Base-by-base conservation (phyloP, 371 early-diverging fungal genomes). In the Mucor circinelloides region DNA sequence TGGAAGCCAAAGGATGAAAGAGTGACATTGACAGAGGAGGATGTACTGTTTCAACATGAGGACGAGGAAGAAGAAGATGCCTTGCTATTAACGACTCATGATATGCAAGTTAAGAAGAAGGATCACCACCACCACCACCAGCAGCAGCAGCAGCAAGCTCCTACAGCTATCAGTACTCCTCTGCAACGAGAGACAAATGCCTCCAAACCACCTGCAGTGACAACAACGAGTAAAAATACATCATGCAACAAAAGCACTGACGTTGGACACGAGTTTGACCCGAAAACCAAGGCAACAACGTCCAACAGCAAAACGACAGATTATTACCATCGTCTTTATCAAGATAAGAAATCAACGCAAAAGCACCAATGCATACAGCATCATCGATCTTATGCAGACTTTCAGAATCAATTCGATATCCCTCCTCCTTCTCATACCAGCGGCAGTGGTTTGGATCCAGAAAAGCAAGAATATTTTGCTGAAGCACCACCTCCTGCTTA, bases 331-430 rank as follows among this genome's bases (percentile, higher is more conserved):
- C 69, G 68, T 25, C 28, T 71, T 2, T 68, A 67, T n/a, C 42
- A 61, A 5, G 23, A 58, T 23, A 54, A 28, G 15, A 54, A 28
- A 15, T 64, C 42, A 3, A 25, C n/a, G 15, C 61, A 70, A 30
- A 62, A 62, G 23, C 28, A 55, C 2, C 9, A 6, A 46, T 46
- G 57, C 17, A 46, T 67, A 10, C 40, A 38, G 10, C 27, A 30
- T 10, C 62, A 70, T 28, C 62, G 63, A 12, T 59, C 71, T 21
- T 71, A 71, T 71, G 63, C 46, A 19, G 71, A 71, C 15, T 71
- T 71, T 36, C 71, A 71, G 27, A 61, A 58, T 25, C 68, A 67
- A 32, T 52, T 63, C 27, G 32, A 54, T 19, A 7, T 32, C 9
- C 52, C 34, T 44, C 52, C 34, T 44, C 10, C 38, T 40, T 12